Evolutionary conservation across 306 rosid species (phyloP), one percentile per base, ranked within the genome.

Genomic region (Sphenostylis stenocarpa): DNA sequence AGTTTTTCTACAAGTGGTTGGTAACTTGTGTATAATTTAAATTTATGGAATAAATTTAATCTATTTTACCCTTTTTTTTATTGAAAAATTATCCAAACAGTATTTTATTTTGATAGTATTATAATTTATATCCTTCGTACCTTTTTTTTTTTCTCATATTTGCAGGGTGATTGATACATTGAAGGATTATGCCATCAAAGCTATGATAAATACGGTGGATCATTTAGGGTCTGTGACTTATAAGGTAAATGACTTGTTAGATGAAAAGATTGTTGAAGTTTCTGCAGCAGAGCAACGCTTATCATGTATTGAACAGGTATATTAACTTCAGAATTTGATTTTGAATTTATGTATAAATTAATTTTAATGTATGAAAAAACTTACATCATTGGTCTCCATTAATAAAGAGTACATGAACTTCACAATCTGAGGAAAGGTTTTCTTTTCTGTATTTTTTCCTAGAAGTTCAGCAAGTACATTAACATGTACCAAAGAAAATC

Each of bases 121-220:
- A n/a, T n/a, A n/a, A n/a, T n/a, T n/a, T n/a, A 72, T 49, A 11
- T 57, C 38, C 4, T 62, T 70, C 24, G 9, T 21, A 17, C 43
- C 14, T 3, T 20, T 39, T 34, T 17, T 63, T 9, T 12, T 53
- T 26, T 76, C 2, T 38, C 21, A 20, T 53, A 43, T 67, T 19
- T 82, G 86, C 89, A 92, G 97, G 62, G 93, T 90, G 82, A 84
- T 86, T 16, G 96, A 92, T 72, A 88, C 96, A 24, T 87, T 90
- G 87, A 90, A 88, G 76, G 97, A 90, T 77, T 92, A 92, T 77
- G 86, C 97, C 45, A 85, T 88, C 60, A 92, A 90, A 84, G 97
- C 97, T 60, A 86, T 92, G 19, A 94, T 92, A 53, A 92, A 92
- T 83, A 90, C 96, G 6, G 97, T 92, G 83, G 97, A 92, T 77